phyloP scores from a whole-genome alignment of 2,329 filamentous ascomycete genomes.

The Phialophora macrospora region DNA sequence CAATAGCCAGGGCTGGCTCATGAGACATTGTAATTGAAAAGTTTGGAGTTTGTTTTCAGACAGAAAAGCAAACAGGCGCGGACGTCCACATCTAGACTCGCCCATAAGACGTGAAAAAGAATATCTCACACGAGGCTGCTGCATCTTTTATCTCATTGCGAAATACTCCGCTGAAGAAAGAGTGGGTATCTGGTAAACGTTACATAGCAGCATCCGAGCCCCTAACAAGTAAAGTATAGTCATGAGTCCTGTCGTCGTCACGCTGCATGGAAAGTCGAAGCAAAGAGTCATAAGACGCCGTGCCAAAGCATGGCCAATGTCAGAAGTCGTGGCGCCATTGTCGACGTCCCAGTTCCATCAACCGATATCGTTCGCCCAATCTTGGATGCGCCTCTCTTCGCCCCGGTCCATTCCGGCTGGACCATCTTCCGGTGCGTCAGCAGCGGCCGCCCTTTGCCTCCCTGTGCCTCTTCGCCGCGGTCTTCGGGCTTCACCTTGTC shows the following conservation, averaged over 20 bases:
- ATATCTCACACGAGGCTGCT: not conserved
- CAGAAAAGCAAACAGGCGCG: not conserved
- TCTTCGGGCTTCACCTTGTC: slow-evolving; percentile 9
- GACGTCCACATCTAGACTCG: not conserved
- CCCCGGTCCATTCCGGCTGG: slow-evolving; percentile 56
- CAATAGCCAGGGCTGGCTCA: not conserved
- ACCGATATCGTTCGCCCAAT: slow-evolving; percentile 31
- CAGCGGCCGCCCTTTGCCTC: slow-evolving; percentile 43
- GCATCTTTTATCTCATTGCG: not conserved
- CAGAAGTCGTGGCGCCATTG: not conserved
- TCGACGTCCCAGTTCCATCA: not conserved
- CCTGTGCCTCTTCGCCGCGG: slow-evolving; percentile 17
- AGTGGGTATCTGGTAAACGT: slow-evolving; percentile 1
- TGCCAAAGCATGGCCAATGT: not conserved
- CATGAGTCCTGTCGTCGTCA: slow-evolving; percentile 23
- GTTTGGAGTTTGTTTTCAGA: not conserved
- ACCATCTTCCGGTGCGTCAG: slow-evolving; percentile 45
- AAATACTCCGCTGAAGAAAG: not conserved
- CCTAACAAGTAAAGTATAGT: not conserved
- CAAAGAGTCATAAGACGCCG: not conserved
- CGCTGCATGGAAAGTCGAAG: not conserved
- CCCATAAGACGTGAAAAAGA: not conserved
- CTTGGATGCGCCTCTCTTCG: slow-evolving; percentile 29
- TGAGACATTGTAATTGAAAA: not conserved
- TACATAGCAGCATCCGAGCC: not conserved